phyloP scores from a whole-genome alignment of 1,284 basidiomycete species.

The Cryptococcus sp. region DNA sequence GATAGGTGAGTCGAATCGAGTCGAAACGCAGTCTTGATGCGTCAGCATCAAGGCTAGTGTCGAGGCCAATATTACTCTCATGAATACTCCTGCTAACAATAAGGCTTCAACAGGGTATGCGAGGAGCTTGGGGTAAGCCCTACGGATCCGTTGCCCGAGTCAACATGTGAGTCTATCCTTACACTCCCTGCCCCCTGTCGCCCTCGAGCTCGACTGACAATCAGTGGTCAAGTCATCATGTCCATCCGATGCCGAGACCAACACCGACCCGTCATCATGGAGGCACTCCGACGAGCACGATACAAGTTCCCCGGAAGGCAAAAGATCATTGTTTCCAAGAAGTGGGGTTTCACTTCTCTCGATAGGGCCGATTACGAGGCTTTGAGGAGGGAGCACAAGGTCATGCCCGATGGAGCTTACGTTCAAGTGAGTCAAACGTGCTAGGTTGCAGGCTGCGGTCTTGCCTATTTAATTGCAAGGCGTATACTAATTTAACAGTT shows the following conservation, averaged over 20 bases:
- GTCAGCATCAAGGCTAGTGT: too few species aligned
- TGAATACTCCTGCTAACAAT: background rate
- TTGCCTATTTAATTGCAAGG: background rate
- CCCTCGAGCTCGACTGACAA: background rate
- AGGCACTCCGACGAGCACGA: constrained; percentile 92
- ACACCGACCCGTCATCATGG: constrained; percentile 85
- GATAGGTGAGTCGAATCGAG: constrained; percentile 55
- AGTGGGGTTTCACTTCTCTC: constrained; percentile 98
- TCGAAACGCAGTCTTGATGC: background rate
- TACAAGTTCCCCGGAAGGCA: constrained; percentile 99
- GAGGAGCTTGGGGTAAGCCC: constrained; percentile 99
- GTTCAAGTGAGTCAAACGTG: constrained; percentile 55
- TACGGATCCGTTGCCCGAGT: constrained; percentile 62
- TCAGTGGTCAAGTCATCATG: constrained; percentile 92
- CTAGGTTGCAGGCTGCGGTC: constrained; percentile 1
- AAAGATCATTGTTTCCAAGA: constrained; percentile 97
- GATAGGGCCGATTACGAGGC: constrained; percentile 83
- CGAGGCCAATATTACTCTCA: too few species aligned
- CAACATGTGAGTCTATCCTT: constrained; percentile 40
- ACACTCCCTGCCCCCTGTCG: background rate
- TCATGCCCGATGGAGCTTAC: constrained; percentile 60
- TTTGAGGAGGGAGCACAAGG: constrained; percentile 83
- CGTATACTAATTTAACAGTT: constrained; percentile 57
- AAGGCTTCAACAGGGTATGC: constrained; percentile 97
- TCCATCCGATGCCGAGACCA: constrained; percentile 90